Evolutionary conservation across 176 grass and related monocot species (phyloP).

Genomic region (Zoysia japonica): DNA sequence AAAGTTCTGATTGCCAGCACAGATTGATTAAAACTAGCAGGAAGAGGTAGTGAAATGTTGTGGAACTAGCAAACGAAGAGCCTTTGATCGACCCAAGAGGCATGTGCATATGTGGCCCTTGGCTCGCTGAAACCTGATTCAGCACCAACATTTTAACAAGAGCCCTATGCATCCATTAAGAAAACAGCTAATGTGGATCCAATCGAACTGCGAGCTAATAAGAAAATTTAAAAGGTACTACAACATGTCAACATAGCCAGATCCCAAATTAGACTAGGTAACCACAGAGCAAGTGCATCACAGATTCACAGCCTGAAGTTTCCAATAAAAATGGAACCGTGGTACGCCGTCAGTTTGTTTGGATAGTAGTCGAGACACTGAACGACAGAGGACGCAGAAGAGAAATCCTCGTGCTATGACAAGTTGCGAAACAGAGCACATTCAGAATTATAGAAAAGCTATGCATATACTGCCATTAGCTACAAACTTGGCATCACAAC

Average conservation of each 20-base stretch:
- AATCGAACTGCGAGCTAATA: background rate
- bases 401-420: background rate
- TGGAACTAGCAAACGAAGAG: background rate
- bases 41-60: background rate
- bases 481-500: slow-evolving; percentile 22
- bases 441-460: background rate
- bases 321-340: background rate
- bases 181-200: slow-evolving; percentile 1
- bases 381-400: background rate
- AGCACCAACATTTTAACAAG: background rate
- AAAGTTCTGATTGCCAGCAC: background rate
- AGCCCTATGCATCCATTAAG: background rate
- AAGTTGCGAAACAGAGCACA: background rate
- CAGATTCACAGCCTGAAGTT: background rate
- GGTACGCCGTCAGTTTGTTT: background rate
- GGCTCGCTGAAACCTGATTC: slow-evolving; percentile 7
- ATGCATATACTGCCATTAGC: background rate
- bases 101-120: slow-evolving; percentile 22
- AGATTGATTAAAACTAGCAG: background rate
- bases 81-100: slow-evolving; percentile 24
- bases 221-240: background rate
- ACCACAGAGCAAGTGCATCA: background rate
- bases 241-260: background rate
- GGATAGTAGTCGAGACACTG: background rate
- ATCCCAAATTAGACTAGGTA: background rate